Conservation (phyloP, 2,329 filamentous ascomycete genomes). For the Paecilomyces niveus region DNA sequence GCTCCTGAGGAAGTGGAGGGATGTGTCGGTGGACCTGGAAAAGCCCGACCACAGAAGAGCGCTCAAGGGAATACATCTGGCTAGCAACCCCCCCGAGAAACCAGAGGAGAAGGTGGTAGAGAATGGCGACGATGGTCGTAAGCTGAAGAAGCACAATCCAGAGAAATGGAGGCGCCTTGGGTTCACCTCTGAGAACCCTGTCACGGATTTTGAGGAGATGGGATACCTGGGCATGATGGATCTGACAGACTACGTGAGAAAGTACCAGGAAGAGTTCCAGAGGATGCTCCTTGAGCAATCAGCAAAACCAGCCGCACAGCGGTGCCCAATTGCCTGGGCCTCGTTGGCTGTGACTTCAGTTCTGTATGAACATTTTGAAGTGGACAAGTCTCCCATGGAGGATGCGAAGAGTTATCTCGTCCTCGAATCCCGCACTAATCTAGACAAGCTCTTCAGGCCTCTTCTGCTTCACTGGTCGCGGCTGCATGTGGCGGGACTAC, state of each 20-base stretch:
- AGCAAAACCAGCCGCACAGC: constrained; percentile 59
- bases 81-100: constrained; percentile 53
- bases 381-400: constrained; percentile 74
- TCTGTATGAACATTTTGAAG: constrained; percentile 91
- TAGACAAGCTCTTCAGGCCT: constrained; percentile 81
- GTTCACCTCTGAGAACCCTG: constrained; percentile 84
- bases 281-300: constrained; percentile 88
- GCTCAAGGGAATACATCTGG: constrained; percentile 76
- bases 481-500: constrained; percentile 75
- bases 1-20: constrained; percentile 78
- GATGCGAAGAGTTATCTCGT: constrained; percentile 69
- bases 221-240: constrained; percentile 98
- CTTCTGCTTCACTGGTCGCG: constrained; percentile 88
- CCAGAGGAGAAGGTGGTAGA: constrained; percentile 20
- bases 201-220: constrained; percentile 73
- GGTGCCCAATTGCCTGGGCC: constrained; percentile 80
- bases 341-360: constrained; percentile 82
- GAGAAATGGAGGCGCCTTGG: constrained; percentile 91
- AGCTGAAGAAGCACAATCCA: constrained; percentile 68
- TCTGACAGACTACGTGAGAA: constrained; percentile 84
- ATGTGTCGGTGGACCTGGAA: constrained; percentile 77
- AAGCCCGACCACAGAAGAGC: constrained; percentile 81
- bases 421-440: constrained; percentile 66
- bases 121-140: constrained; percentile 40
- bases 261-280: constrained; percentile 86